phyloP scores from a whole-genome alignment of 2,329 filamentous ascomycete genomes.

The Intubia oerlemansii region DNA sequence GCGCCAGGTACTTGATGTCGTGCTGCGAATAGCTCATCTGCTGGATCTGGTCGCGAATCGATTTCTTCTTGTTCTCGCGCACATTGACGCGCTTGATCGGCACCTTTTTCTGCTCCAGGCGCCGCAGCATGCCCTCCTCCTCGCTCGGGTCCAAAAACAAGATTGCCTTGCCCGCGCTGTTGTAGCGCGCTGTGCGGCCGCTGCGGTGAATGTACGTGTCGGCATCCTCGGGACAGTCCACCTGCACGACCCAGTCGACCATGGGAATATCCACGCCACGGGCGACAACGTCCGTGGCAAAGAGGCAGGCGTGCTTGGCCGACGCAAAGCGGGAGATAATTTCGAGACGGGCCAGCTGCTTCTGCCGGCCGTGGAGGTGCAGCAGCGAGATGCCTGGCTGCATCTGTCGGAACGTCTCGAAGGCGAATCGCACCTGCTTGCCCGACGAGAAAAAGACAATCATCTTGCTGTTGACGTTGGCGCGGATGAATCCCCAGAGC shows the following conservation, averaged over 20 bases:
- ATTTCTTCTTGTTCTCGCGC: slow-evolving; percentile 72
- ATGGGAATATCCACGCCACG: slow-evolving; percentile 88
- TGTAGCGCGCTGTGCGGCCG: slow-evolving; percentile 82
- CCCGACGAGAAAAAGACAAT: slow-evolving; percentile 88
- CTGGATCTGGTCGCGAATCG: slow-evolving; percentile 66
- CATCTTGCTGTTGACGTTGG: slow-evolving; percentile 83
- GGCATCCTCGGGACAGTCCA: slow-evolving; percentile 90
- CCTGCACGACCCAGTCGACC: slow-evolving; percentile 96
- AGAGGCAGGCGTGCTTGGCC: slow-evolving; percentile 68
- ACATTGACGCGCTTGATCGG: slow-evolving; percentile 74
- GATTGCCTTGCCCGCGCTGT: slow-evolving; percentile 70
- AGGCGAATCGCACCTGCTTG: slow-evolving; percentile 91
- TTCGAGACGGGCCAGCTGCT: slow-evolving; percentile 71
- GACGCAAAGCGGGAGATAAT: slow-evolving; percentile 68
- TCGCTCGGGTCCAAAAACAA: slow-evolving; percentile 85
- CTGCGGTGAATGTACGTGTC: slow-evolving; percentile 97
- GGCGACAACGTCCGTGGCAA: slow-evolving; percentile 88
- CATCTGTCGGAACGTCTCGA: slow-evolving; percentile 78
- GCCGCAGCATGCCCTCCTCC: slow-evolving; percentile 73
- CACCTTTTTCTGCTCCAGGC: slow-evolving; percentile 75
- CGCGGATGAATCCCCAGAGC: slow-evolving; percentile 77
- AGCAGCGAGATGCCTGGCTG: slow-evolving; percentile 86
- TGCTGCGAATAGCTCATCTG: slow-evolving; percentile 93
- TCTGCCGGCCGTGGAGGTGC: slow-evolving; percentile 85
- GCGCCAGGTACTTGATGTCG: slow-evolving; percentile 81